These are phyloP conservation scores for Ustilago cynodontis DNA, from an alignment of 1,284 basidiomycete genomes.

Conservation along the genomic window DNA sequence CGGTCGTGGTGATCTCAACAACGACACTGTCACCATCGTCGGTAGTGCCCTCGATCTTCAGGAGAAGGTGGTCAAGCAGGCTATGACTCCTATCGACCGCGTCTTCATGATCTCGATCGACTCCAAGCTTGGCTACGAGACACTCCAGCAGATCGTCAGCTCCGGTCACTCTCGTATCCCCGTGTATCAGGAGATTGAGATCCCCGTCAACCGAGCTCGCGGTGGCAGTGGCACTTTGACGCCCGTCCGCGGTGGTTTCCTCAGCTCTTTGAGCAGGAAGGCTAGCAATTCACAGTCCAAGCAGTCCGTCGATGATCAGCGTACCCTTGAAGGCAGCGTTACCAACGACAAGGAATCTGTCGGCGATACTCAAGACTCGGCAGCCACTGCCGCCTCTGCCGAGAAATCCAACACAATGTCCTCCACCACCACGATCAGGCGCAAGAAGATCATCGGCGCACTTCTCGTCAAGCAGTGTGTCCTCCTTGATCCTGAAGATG, in stretches of 20 bases:
- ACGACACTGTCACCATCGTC: conserved; percentile 81
- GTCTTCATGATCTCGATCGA: conserved; percentile 84
- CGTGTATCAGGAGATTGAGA: conserved; percentile 72
- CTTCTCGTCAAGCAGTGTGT: conserved; percentile 88
- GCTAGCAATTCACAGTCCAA: conserved; percentile 69
- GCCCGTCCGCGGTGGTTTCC: conserved; percentile 39
- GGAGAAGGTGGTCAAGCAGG: conserved; percentile 78
- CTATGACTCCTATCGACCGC: conserved; percentile 81
- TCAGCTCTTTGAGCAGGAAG: conserved; percentile 45
- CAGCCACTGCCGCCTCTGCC: conserved; percentile 71
- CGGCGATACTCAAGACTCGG: conserved; percentile 56
- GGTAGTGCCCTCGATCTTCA: conserved; percentile 81
- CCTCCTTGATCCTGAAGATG: conserved; percentile 83
- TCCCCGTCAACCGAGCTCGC: conserved; percentile 41
- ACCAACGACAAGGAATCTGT: conserved; percentile 51
- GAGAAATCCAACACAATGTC: conserved; percentile 9
- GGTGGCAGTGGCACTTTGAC: conserved; percentile 45
- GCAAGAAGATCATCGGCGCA: conserved; percentile 83
- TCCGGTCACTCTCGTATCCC: conserved; percentile 80
- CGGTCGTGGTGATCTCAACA: conserved; percentile 76
- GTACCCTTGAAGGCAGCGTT: conserved; percentile 41
- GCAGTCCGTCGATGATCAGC: conserved; percentile 32
- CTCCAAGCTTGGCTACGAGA: conserved; percentile 81
- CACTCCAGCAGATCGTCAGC: conserved; percentile 79
- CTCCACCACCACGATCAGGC: conserved; percentile 48